Evolutionary conservation across 768 basidiomycete genomes (phyloP).

Genomic region (Podaxis sp.): DNA sequence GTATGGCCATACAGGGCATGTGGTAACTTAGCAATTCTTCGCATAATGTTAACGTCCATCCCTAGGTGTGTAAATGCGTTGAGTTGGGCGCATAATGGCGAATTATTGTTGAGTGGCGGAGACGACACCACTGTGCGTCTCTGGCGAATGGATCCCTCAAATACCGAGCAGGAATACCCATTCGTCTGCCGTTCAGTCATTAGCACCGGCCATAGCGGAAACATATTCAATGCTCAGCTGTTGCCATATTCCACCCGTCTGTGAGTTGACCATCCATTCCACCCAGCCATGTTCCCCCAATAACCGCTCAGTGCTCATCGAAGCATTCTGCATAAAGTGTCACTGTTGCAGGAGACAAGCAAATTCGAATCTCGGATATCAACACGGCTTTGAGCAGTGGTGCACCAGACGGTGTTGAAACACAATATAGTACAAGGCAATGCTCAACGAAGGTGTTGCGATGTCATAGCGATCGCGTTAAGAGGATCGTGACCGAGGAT

Average conservation of each 20-base stretch:
- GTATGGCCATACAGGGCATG: slow-evolving; percentile 70
- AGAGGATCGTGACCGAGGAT: slow-evolving; percentile 78
- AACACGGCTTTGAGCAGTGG: slow-evolving; percentile 37
- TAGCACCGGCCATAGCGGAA: slow-evolving; percentile 74
- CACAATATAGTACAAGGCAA: slow-evolving; percentile 43
- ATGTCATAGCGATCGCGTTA: slow-evolving; percentile 75
- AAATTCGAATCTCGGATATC: slow-evolving; percentile 80
- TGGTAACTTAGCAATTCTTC: slow-evolving; percentile 1
- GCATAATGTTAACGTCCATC: background rate
- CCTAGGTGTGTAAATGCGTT: slow-evolving; percentile 75
- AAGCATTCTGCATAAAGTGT: slow-evolving; percentile 39
- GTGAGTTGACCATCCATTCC: slow-evolving; percentile 37
- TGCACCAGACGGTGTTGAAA: slow-evolving; percentile 41
- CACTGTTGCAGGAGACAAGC: slow-evolving; percentile 72
- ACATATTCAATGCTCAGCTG: slow-evolving; percentile 85
- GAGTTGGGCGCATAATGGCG: slow-evolving; percentile 69
- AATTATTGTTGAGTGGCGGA: slow-evolving; percentile 65
- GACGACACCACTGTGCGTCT: slow-evolving; percentile 79
- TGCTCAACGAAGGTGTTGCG: slow-evolving; percentile 53
- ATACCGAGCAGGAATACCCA: slow-evolving; percentile 51
- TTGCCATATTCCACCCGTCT: slow-evolving; percentile 78
- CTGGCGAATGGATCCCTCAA: slow-evolving; percentile 64
- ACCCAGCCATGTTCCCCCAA: background rate
- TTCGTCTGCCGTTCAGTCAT: slow-evolving; percentile 70
- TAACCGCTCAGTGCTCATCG: slow-evolving; percentile 18